Base-by-base conservation (phyloP, 2,329 filamentous ascomycete species). In the Penicillium frequentans region DNA sequence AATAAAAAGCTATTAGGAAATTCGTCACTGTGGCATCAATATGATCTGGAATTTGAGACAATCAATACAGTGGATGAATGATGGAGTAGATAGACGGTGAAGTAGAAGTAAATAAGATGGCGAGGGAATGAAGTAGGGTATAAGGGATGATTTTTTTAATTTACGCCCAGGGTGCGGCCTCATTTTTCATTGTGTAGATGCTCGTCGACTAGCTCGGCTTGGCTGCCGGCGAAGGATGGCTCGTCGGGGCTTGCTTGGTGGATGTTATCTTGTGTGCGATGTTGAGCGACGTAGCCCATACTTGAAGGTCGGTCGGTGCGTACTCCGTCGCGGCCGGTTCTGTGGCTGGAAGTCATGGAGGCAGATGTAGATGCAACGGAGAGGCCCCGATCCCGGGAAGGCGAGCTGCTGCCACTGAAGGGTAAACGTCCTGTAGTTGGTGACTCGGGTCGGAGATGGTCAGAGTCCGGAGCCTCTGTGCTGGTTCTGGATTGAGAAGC, bases 251-350 rank as follows among this genome's bases (percentile, higher is more conserved):
- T 75, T 24, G 71, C 68, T 49, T 77, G 72, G 54, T 78, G 76
- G 33, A 82, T 80, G 56, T 80, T 75, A 49, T 82, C 79, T 52
- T 73, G 76, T 4, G 79, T 76, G 33, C 79, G 76, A 63, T 80
- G 74, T 56, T 81, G 76, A 10, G 76, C 73, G 11, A 82, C 80
- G 55, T 79, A 81, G 0, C 81, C 81, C 70, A 82, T 68, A 51
- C 79, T 81, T 7, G 78, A 79, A 0, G 79, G 79, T 44, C 79
- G 74, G 52, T 70, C 68, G 56, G 64, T 47, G 33, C 67, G 60
- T 31, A 66, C 60, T 14, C 71, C 67, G 5, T 72, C 68, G 6
- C 58, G 61, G 9, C 62, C 67, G 5, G 62, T 67, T 21, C 67
- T 61, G n/a, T 71, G 65, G 52, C 71, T 76, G 3, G 76, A 78